Evolutionary conservation across 1,139 yeast genomes (phyloP).

Genomic region (Hemisphaericaspora subhashii): DNA sequence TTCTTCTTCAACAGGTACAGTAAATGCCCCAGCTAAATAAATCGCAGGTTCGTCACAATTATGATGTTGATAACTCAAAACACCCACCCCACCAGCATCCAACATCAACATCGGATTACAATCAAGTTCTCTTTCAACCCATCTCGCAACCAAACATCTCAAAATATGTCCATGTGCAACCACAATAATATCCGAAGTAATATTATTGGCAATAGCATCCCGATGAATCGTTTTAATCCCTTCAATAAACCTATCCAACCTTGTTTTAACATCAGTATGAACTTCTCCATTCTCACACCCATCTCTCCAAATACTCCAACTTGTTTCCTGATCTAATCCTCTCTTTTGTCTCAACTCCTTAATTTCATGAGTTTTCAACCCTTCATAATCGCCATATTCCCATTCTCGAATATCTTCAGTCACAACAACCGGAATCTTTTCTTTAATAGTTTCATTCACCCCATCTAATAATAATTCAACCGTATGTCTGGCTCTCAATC

Average conservation of each 20-base stretch:
- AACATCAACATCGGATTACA: conserved; percentile 77
- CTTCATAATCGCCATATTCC: conserved; percentile 97
- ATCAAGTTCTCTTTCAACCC: conserved; percentile 64
- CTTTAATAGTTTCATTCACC: conserved; percentile 48
- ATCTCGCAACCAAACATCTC: conserved; percentile 84
- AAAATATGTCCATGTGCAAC: conserved; percentile 94
- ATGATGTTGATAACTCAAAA: conserved; percentile 84
- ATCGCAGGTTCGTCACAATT: conserved; percentile 84
- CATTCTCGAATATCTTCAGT: conserved; percentile 84
- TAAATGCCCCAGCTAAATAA: conserved; percentile 76
- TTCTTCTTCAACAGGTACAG: conserved; percentile 59
- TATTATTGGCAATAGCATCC: conserved; percentile 52
- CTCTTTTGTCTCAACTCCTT: conserved; percentile 54
- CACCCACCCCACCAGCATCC: conserved; percentile 96
- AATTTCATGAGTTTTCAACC: conserved; percentile 69
- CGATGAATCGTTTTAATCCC: conserved; percentile 64
- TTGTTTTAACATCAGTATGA: conserved; percentile 58
- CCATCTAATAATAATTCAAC: conserved; percentile 53
- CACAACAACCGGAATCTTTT: conserved; percentile 45
- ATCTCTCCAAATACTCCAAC: conserved; percentile 88
- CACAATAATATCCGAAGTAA: conserved; percentile 70
- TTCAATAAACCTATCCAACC: conserved; percentile 70
- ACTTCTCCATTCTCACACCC: conserved; percentile 93
- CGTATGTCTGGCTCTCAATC: conserved; percentile 76
- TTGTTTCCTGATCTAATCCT: conserved; percentile 53